phyloP scores from a whole-genome alignment of 768 basidiomycete species.

The Phallus indusiatus region DNA sequence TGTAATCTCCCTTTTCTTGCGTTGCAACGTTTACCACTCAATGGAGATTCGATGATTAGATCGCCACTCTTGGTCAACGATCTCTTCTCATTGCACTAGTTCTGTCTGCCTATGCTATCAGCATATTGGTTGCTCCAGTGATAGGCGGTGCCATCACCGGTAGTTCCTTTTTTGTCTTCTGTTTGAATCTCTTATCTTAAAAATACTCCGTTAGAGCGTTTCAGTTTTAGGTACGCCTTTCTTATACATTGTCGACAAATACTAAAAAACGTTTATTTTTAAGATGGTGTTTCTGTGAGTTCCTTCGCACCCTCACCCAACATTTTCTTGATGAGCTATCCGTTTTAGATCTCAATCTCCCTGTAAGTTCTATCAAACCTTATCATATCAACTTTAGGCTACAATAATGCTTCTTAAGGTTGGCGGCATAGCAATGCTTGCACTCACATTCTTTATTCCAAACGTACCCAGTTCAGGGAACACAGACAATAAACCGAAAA shows the following conservation, averaged over 20 bases:
- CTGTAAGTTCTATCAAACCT: not conserved
- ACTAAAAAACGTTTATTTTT: not conserved
- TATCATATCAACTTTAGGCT: not conserved
- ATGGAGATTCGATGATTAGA: not conserved
- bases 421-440: not conserved
- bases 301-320: not conserved
- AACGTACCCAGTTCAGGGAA: not conserved
- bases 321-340: not conserved
- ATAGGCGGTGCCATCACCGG: constrained; percentile 12
- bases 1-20: not conserved
- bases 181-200: too few relatives aligned
- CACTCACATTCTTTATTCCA: not conserved
- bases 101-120: constrained; percentile 4
- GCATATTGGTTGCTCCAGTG: constrained; percentile 10
- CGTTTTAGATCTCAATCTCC: not conserved
- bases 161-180: not conserved
- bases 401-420: not conserved
- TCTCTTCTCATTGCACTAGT: constrained; percentile 9
- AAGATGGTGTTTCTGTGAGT: constrained; percentile 4
- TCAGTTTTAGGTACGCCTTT: too few relatives aligned
- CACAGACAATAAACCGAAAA: not conserved
- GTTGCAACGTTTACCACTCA: too few relatives aligned
- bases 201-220: too few relatives aligned
- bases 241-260: not conserved
- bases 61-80: constrained; percentile 3